Evolutionary conservation across 1,284 basidiomycete genomes (phyloP).

Genomic region (Stereum hirsutum): DNA sequence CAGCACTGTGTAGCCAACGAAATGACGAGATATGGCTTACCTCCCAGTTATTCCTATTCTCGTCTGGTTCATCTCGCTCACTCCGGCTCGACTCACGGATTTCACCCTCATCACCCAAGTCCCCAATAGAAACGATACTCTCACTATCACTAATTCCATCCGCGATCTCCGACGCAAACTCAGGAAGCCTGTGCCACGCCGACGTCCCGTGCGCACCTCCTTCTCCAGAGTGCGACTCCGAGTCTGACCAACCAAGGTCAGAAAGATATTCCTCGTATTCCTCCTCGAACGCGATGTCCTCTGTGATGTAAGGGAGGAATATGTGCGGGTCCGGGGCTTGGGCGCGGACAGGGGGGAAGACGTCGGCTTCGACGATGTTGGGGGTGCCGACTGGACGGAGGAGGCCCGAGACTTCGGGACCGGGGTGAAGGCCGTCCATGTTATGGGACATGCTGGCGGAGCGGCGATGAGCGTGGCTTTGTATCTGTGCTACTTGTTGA

Average conservation of each 20-base stretch:
- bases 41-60: constrained; percentile 91
- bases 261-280: constrained; percentile 84
- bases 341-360: constrained; percentile 75
- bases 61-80: constrained; percentile 56
- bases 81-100: constrained; percentile 53
- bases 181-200: constrained; percentile 72
- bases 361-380: constrained; percentile 68
- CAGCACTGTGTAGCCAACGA: constrained; percentile 2
- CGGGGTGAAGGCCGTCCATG: constrained; percentile 68
- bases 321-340: constrained; percentile 78
- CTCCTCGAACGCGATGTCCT: constrained; percentile 81
- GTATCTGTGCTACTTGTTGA: constrained; percentile 44
- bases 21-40: constrained; percentile 32
- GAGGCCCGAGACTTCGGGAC: constrained; percentile 63
- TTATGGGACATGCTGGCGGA: constrained; percentile 75
- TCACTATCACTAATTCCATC: constrained; percentile 86
- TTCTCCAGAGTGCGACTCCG: constrained; percentile 24
- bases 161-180: constrained; percentile 61
- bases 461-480: constrained; percentile 53
- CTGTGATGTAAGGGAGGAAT: constrained; percentile 76
- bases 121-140: constrained; percentile 82
- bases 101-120: constrained; percentile 73
- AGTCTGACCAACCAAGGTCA: constrained; percentile 68
- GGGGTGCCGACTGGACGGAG: constrained; percentile 71
- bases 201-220: constrained; percentile 36